Base-by-base conservation (phyloP, 2,329 filamentous ascomycete species). In the Ophiostoma ulmi region DNA sequence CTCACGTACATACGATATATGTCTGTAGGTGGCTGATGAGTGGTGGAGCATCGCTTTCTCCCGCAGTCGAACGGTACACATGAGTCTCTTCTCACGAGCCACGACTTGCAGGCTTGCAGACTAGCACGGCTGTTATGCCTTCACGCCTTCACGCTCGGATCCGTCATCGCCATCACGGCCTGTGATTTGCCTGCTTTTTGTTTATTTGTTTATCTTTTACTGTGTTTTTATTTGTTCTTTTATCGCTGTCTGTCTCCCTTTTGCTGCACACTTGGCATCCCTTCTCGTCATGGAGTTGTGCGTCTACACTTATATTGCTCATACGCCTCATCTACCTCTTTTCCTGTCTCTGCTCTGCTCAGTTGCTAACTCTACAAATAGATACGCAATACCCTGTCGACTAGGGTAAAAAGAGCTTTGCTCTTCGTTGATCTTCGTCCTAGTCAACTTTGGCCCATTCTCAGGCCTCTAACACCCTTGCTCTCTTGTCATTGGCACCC, bases 61-160 rank as follows among this genome's bases (percentile, higher is more conserved):
- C 63, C 63, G 55, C 63, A 65, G 36, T 65, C 52, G 35, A 61
- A 38, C 48, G 65, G 39, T 67, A 67, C 65, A 67, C 65, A 67
- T 17, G 39, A 31, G 26, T 48, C 7, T 64, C 7, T 64, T 41
- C 63, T 65, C 63, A 65, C 20, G 63, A 39, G 35, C 63, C 63
- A 65, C 63, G 63, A 65, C 44, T 48, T 48, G 44, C 44, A 48
- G 31, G 4, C 31, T 31, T 31, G 31, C 31, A 31, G 41, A 14
- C 41, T 17, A 20, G 17, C 44, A 48, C 44, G 44, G 44, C 44
- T 48, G 17, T n/a, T n/a, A 7, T 10, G 38, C 38, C 44, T n/a
- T n/a, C 5, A 44, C n/a, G 36, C 11, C 26, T 20, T 17, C 44
- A 61, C 8, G 38, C 38, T 48, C 44, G 20, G 1, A n/a, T 48